Percentiles rank a stretch among this genome's conserved stretches.
Conservation (phyloP, 352 stramenopile genomes). For the Plasmopara viticola region DNA sequence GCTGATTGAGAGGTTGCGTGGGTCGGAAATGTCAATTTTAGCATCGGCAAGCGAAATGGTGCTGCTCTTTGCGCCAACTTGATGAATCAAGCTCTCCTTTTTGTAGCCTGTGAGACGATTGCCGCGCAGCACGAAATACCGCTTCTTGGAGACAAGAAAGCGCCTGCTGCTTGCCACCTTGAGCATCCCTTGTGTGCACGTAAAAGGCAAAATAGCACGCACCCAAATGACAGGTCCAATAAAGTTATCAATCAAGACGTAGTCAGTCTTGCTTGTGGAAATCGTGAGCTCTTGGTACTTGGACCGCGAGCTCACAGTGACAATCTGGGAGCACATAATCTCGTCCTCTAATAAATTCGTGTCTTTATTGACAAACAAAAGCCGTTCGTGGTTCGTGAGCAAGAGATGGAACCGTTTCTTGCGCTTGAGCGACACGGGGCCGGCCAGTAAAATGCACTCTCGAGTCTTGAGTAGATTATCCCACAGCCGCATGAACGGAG, state of each 20-base stretch:
- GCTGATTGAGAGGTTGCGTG: slow-evolving; percentile 59
- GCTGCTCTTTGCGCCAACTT: slow-evolving; percentile 66
- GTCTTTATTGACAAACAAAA: slow-evolving; percentile 85
- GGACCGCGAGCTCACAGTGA: slow-evolving; percentile 76
- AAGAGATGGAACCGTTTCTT: slow-evolving; percentile 83
- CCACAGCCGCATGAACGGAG: slow-evolving; percentile 78
- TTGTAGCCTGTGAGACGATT: slow-evolving; percentile 63
- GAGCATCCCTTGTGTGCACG: slow-evolving; percentile 73
- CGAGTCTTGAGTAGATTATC: slow-evolving; percentile 78
- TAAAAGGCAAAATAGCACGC: slow-evolving; percentile 79
- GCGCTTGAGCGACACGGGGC: slow-evolving; percentile 72
- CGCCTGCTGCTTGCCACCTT: slow-evolving; percentile 74
- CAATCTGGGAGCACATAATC: slow-evolving; percentile 83
- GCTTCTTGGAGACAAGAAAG: slow-evolving; percentile 81
- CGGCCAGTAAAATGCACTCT: slow-evolving; percentile 73
- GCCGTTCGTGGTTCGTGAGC: slow-evolving; percentile 76
- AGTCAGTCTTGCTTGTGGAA: slow-evolving; percentile 65
- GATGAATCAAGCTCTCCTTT: slow-evolving; percentile 67
- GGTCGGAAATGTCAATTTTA: slow-evolving; percentile 61
- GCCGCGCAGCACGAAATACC: slow-evolving; percentile 73
- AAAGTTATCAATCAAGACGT: slow-evolving; percentile 81
- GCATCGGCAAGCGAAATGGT: slow-evolving; percentile 57
- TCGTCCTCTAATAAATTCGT: slow-evolving; percentile 86
- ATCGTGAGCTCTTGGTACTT: slow-evolving; percentile 76
- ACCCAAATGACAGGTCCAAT: slow-evolving; percentile 81